Base-by-base conservation (phyloP, 192 early-diverging fungal species). In the Backusella mclennaniae region DNA sequence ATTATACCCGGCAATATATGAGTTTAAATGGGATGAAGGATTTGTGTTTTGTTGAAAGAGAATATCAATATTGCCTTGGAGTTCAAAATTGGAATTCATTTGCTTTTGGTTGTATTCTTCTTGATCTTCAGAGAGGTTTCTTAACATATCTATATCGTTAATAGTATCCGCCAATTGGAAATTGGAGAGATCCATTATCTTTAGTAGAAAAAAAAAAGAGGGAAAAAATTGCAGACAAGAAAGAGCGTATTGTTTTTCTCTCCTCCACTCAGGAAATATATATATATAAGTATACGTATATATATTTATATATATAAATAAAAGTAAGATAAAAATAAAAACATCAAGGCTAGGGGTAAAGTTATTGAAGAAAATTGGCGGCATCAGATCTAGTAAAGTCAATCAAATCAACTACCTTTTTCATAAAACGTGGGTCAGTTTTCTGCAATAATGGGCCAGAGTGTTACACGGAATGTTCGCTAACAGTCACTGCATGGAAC, bases 351-450 rank as follows among this genome's bases (percentile, higher is more conserved):
- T 74, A 56, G 59, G 56, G 73, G 56, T 53, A 31, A 42, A 41
- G 39, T 36, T 29, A 63, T 63, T 29, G 26, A 63, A 63, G 26
- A 29, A 63, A 63, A 63, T 56, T 63, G 23, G 56, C 23, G 56
- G 23, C 12, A 63, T 36, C 68, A 69, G n/a, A 41, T 41, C 39
- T 41, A 36, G 19, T 26, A 74, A 49, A 63, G 41, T 31, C 42
- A 74, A 56, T 74, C 73, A 74, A 74, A 74, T 74, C 73, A 74
- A 74, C 26, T 74, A 56, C 3, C 73, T 74, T 66, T 26, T 66
- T 35, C 41, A n/a, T 29, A 56, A 74, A 74, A 74, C 73, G 73
- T 74, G 73, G 73, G 31, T 39, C 31, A 19, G 33, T 42, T 6
- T 66, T 26, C 36, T 66, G 73, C 38, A 63, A 74, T 63, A 63